These are phyloP conservation scores for Cutaneotrichosporon arboriforme DNA, from an alignment of 1,284 basidiomycete species.

Conservation along the genomic window DNA sequence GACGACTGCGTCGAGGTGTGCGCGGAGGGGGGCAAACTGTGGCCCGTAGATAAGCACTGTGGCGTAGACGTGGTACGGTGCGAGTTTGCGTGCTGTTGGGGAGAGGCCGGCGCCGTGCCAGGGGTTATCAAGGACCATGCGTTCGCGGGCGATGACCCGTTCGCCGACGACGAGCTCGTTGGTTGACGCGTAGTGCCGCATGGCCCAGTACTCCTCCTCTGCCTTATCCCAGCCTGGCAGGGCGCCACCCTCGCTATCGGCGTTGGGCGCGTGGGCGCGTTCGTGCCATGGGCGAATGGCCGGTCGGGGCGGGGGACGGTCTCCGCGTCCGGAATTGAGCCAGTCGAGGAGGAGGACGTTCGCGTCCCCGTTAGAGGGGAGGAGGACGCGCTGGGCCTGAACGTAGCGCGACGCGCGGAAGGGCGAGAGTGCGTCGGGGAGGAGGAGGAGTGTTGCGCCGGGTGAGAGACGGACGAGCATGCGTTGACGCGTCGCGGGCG, in stretches of 20 bases:
- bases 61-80: constrained; percentile 46
- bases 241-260: not conserved
- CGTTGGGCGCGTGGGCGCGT: not conserved
- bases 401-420: constrained; percentile 75
- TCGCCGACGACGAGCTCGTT: constrained; percentile 71
- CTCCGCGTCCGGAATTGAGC: constrained; percentile 72
- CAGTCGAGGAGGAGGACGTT: constrained; percentile 71
- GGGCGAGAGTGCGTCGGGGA: constrained; percentile 91
- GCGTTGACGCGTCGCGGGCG: constrained; percentile 29
- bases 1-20: constrained; percentile 21
- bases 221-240: not conserved
- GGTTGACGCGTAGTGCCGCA: constrained; percentile 72
- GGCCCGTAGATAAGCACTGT: constrained; percentile 45
- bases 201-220: constrained; percentile 79
- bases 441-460: constrained; percentile 61
- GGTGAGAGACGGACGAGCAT: constrained; percentile 57
- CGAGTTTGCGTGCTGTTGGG: constrained; percentile 24
- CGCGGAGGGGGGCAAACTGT: constrained; percentile 23
- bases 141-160: constrained; percentile 14
- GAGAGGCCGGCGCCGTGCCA: not conserved
- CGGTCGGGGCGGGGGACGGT: constrained; percentile 5
- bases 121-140: constrained; percentile 16
- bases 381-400: constrained; percentile 67
- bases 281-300: not conserved
- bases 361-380: constrained; percentile 51